These are phyloP conservation scores for Dittrichia graveolens DNA, from an alignment of 129 eudicot genomes.

Conservation along the genomic window DNA sequence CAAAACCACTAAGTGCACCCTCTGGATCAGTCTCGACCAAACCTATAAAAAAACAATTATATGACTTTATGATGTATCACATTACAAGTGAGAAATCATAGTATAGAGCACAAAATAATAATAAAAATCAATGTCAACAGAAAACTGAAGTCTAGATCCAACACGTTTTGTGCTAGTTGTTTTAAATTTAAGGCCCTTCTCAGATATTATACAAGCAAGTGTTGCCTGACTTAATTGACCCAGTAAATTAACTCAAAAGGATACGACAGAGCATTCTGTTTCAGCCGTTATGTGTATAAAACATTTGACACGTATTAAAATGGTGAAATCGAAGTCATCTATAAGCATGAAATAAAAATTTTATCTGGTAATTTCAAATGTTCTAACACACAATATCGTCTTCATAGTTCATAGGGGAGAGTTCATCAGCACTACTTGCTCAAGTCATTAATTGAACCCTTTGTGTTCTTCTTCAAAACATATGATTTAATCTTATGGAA, in stretches of 20 bases:
- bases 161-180: neutral
- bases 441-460: neutral
- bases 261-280: neutral
- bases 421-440: neutral
- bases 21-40: conserved; percentile 96
- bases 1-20: conserved; percentile 93
- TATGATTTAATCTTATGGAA: conserved; percentile 7
- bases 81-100: neutral
- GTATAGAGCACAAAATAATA: conserved; percentile 8
- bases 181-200: neutral
- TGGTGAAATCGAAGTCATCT: neutral
- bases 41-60: conserved; percentile 42
- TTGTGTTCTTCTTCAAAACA: neutral
- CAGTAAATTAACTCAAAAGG: neutral
- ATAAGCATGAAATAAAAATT: neutral
- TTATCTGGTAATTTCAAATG: neutral
- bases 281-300: neutral
- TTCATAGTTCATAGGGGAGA: too few relatives aligned
- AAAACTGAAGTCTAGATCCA: neutral
- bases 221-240: neutral
- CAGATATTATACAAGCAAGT: neutral
- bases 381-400: neutral
- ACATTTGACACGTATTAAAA: neutral
- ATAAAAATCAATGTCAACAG: neutral
- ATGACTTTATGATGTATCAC: neutral